Evolutionary conservation across 75 land plant species (phyloP).

Genomic region (Sequoia sempervirens): DNA sequence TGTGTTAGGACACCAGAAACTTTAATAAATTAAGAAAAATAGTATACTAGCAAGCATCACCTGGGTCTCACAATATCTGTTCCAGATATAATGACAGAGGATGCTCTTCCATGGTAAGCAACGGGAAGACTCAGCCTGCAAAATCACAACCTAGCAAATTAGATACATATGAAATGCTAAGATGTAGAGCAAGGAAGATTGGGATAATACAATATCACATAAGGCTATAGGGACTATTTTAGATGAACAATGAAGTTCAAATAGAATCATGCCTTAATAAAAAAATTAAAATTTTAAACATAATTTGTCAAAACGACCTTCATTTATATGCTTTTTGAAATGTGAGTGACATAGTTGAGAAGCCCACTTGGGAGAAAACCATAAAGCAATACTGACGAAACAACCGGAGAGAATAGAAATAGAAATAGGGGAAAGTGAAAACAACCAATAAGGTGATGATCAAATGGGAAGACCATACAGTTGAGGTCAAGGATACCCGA

Average conservation of each 20-base stretch:
- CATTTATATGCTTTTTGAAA: not conserved
- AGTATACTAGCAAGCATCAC: constrained; percentile 20
- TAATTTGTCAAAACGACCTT: not conserved
- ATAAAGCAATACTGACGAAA: not conserved
- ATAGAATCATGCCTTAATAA: not conserved
- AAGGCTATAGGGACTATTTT: not conserved
- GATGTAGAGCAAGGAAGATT: not conserved
- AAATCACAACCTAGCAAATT: constrained; percentile 15
- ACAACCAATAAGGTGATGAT: not conserved
- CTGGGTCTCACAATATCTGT: constrained; percentile 74
- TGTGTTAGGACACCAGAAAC: not conserved
- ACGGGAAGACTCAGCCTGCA: constrained; percentile 79
- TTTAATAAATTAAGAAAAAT: not conserved
- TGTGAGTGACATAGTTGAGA: not conserved
- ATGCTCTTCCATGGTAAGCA: constrained; percentile 94
- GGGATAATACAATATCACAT: not conserved
- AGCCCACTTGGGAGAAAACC: not conserved
- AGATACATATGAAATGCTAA: constrained; percentile 4
- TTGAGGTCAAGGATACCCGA: not conserved
- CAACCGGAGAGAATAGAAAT: not conserved
- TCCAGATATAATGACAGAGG: constrained; percentile 92
- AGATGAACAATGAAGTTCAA: not conserved
- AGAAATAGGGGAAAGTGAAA: not conserved
- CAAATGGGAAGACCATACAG: not conserved
- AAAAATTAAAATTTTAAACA: not conserved